Evolutionary conservation across 306 rosid genomes (phyloP), one percentile per base, ranked within the genome.

Genomic region (Ormosia semicastrata): DNA sequence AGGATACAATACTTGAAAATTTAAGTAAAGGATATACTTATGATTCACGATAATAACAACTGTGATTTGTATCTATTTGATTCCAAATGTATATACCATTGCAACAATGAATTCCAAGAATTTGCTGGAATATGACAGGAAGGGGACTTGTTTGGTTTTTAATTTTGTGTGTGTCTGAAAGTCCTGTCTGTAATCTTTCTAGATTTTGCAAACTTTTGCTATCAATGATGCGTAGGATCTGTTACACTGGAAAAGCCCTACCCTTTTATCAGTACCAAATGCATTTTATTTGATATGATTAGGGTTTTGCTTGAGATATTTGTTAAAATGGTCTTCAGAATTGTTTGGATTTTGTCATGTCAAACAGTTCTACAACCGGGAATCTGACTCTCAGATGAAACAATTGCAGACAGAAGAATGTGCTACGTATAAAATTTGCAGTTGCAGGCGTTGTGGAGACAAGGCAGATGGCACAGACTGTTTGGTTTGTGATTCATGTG

Each of bases 401-500:
- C 87, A 76, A 11, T 92, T 88, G 86, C 93, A 67, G 71, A 71
- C 81, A 66, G 91, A 85, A 84, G 91, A 83, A 49, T 79, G 82
- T 47, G 50, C 79, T 77, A 36, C 66, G 8, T 32, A 84, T 81
- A 81, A 81, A 83, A 64, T 73, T 79, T 90, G 91, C 87, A 69
- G 81, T 81, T 96, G 99, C 84, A 86, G 87, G 81, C 77, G 41
- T 17, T 96, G 99, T 71, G 98, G 97, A 82, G 81, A 83, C 56
- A 83, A 78, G 81, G 90, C 94, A 85, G 89, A 92, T 77, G 98
- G 94, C n/a, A 88, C 78, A 29, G 89, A 89, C 86, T 91, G 87
- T 87, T 88, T 96, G 81, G 96, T 93, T 75, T 96, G 99, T 76
- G 99, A 96, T 91, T 92, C 99, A 76, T 96, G 99, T 76, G 99